Base-by-base conservation (phyloP, 768 basidiomycete genomes). In the Chalciporus chontae region DNA sequence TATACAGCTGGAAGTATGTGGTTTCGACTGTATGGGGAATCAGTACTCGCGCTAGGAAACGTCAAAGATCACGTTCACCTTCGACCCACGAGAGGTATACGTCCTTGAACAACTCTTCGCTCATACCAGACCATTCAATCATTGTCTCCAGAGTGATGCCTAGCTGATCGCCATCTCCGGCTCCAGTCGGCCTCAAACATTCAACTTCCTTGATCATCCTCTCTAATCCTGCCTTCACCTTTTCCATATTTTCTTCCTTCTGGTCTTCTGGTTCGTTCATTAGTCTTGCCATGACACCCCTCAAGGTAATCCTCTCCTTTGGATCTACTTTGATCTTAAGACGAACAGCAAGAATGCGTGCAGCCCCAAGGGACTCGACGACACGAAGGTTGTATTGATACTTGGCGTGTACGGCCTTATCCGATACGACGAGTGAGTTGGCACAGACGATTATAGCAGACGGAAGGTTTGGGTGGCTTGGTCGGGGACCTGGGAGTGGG, bases 331-430 rank as follows among this genome's bases (percentile, higher is more conserved):
- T 14, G 14, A 88, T 52, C 2, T 74, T 77, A 19, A 94, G 76
- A 32, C 71, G 69, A 26, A 77, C 75, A 0, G 84, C 83, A 11
- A 96, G 76, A 5, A 92, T 72, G 21, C 87, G 77, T 0, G 93
- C 90, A 1, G 83, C 86, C 31, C 83, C 84, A 17, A 92, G 83
- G 0, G 86, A 89, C 67, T 96, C 93, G n/a, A 94, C 87, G 29
- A 94, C 92, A 29, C 90, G 89, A 14, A 94, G 75, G 62, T 96
- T 95, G 73, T 95, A 94, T 40, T 83, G 77, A 31, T 75, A 78
- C 57, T 85, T 87, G 2, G 90, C 87, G 31, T 81, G 82, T 47
- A 83, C 75, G 1, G 82, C 81, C 66, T 94, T 93, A 65, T 93
- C 85, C 24, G 87, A 81, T 19, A 86, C 80, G 29, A 90, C 83